Evolutionary conservation across 2,329 filamentous ascomycete genomes (phyloP).

Genomic region (Trichoderma sp.): DNA sequence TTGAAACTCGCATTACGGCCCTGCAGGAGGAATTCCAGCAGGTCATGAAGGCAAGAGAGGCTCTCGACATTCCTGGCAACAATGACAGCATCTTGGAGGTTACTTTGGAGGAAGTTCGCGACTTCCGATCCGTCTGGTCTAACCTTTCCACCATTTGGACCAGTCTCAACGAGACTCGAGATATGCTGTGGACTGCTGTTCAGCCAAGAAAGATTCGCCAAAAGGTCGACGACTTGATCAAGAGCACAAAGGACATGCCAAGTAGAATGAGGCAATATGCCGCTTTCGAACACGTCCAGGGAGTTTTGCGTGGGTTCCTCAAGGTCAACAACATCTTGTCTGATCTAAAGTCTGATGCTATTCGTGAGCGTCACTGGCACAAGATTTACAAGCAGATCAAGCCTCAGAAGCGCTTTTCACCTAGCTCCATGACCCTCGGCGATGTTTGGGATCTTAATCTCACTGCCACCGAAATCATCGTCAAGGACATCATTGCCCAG

Average conservation of each 20-base stretch:
- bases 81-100: conserved; percentile 80
- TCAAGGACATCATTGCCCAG: conserved; percentile 91
- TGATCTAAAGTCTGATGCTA: conserved; percentile 94
- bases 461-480: conserved; percentile 80
- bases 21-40: conserved; percentile 88
- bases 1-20: conserved; percentile 82
- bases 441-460: conserved; percentile 98
- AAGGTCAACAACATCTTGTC: conserved; percentile 88
- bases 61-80: conserved; percentile 82
- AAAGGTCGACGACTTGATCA: conserved; percentile 87
- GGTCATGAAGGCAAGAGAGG: conserved; percentile 96
- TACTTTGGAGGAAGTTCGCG: conserved; percentile 92
- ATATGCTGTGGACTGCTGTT: conserved; percentile 92
- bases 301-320: conserved; percentile 80
- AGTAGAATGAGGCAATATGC: conserved; percentile 99
- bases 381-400: conserved; percentile 97
- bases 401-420: conserved; percentile 90
- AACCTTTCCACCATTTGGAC: conserved; percentile 95
- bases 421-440: conserved; percentile 92
- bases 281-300: conserved; percentile 98
- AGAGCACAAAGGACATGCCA: conserved; percentile 99
- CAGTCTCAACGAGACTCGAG: conserved; percentile 89
- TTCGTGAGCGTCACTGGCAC: conserved; percentile 94
- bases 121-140: conserved; percentile 99
- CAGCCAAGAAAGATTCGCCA: conserved; percentile 91